phyloP scores from a whole-genome alignment of 495 filamentous ascomycete species.

The Aspergillus sclerotiicarbonarius region DNA sequence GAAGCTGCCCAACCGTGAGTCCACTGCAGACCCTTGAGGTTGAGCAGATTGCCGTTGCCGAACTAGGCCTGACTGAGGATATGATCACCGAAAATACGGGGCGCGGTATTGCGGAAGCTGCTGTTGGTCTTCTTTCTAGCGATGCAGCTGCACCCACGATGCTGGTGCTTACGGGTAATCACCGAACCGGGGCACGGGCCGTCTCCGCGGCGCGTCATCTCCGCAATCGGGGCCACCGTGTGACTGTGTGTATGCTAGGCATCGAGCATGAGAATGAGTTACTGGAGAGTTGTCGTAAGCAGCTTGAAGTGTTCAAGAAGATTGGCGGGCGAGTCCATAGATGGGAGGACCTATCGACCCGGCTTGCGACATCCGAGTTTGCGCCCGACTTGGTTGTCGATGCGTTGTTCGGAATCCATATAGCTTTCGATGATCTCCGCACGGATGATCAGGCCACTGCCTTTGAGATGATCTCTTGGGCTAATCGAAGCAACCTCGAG shows the following conservation, averaged over 20 bases:
- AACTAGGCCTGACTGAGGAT: slow-evolving; percentile 81
- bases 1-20: slow-evolving; percentile 75
- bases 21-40: slow-evolving; percentile 85
- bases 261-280: slow-evolving; percentile 71
- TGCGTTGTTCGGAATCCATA: slow-evolving; percentile 78
- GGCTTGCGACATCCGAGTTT: slow-evolving; percentile 56
- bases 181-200: slow-evolving; percentile 78
- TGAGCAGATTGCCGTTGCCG: slow-evolving; percentile 80
- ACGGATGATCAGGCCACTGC: slow-evolving; percentile 79
- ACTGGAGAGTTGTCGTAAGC: slow-evolving; percentile 68
- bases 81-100: slow-evolving; percentile 91
- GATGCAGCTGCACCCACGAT: slow-evolving; percentile 59
- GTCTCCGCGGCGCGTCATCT: slow-evolving; percentile 85
- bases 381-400: slow-evolving; percentile 82
- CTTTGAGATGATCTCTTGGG: slow-evolving; percentile 82
- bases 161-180: slow-evolving; percentile 83
- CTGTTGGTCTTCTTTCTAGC: slow-evolving; percentile 55
- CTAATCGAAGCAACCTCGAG: slow-evolving; percentile 73
- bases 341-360: slow-evolving; percentile 49
- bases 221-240: slow-evolving; percentile 71
- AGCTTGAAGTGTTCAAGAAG: slow-evolving; percentile 72
- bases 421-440: slow-evolving; percentile 78
- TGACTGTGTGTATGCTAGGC: slow-evolving; percentile 80
- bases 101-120: slow-evolving; percentile 80
- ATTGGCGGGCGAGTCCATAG: slow-evolving; percentile 69